Conservation (phyloP, 371 early-diverging fungal genomes). For the Lichtheimia hyalospora region DNA sequence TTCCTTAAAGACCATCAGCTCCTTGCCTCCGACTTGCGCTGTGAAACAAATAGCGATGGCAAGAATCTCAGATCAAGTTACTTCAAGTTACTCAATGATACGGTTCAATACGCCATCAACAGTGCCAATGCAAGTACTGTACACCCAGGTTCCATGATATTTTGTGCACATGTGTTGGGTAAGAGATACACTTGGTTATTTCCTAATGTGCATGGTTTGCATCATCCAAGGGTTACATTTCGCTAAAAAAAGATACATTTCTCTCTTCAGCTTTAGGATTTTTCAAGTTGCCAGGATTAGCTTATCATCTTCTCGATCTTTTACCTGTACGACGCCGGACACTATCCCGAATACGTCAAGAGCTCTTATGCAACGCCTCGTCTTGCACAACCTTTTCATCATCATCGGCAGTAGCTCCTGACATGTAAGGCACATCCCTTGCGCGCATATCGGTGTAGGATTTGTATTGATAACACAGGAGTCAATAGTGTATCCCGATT, state of each 20-base stretch:
- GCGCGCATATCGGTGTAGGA: too few relatives aligned
- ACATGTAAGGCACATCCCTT: too few relatives aligned
- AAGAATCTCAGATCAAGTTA: slow-evolving; percentile 13
- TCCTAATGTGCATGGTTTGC: too few relatives aligned
- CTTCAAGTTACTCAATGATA: slow-evolving; percentile 15
- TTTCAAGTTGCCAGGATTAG: slow-evolving; percentile 56
- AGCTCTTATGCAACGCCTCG: slow-evolving; percentile 25
- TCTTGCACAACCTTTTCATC: not conserved
- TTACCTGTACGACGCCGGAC: slow-evolving; percentile 37
- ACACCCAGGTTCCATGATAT: slow-evolving; percentile 51
- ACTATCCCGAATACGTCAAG: slow-evolving; percentile 35
- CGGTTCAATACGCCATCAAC: slow-evolving; percentile 47
- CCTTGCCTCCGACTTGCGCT: not conserved
- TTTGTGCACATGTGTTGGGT: slow-evolving; percentile 54
- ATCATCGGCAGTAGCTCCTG: not conserved
- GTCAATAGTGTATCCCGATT: slow-evolving; percentile 2
- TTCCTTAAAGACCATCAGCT: not conserved
- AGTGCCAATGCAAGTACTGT: slow-evolving; percentile 43
- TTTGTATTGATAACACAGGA: too few relatives aligned
- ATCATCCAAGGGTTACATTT: not conserved
- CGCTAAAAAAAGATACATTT: not conserved
- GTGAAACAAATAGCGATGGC: slow-evolving; percentile 6
- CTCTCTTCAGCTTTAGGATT: slow-evolving; percentile 44
- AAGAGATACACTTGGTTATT: not conserved
- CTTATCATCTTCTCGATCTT: slow-evolving; percentile 38